Conservation (phyloP, 2,329 filamentous ascomycete species). For the Ophiostoma tasmaniense region DNA sequence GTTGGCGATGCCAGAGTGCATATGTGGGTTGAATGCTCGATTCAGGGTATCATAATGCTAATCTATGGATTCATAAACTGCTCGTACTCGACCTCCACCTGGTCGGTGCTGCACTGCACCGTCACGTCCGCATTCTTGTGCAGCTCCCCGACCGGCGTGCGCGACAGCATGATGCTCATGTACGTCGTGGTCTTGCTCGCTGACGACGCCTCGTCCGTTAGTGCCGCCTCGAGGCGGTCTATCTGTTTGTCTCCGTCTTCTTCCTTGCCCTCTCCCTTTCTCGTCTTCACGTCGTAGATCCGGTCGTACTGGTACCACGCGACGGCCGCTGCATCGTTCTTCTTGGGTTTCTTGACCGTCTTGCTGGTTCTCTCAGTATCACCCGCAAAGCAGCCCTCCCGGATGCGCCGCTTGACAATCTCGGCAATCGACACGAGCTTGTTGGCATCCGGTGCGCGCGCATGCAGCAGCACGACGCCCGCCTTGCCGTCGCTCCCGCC, state of each 20-base stretch:
- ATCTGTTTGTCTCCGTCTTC: conserved; percentile 29
- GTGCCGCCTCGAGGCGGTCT: conserved; percentile 46
- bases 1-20: background rate
- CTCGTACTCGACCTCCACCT: conserved; percentile 24
- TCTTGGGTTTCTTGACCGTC: background rate
- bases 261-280: conserved; percentile 20
- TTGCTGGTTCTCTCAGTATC: background rate
- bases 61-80: conserved; percentile 19
- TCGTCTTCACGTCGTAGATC: conserved; percentile 39
- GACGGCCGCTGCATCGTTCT: background rate
- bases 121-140: conserved; percentile 39
- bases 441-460: conserved; percentile 42
- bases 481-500: conserved; percentile 15
- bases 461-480: conserved; percentile 41
- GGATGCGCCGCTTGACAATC: conserved; percentile 51
- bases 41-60: background rate
- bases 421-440: conserved; percentile 64
- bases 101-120: conserved; percentile 36
- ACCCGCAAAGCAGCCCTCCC: conserved; percentile 25
- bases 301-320: conserved; percentile 52
- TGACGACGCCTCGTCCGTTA: background rate
- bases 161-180: conserved; percentile 53
- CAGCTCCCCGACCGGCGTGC: conserved; percentile 46
- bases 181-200: conserved; percentile 38
- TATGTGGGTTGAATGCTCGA: background rate